Evolutionary conservation across 2,329 filamentous ascomycete genomes (phyloP), one percentile per base, ranked within the genome.

Genomic region (Talaromyces sp.): DNA sequence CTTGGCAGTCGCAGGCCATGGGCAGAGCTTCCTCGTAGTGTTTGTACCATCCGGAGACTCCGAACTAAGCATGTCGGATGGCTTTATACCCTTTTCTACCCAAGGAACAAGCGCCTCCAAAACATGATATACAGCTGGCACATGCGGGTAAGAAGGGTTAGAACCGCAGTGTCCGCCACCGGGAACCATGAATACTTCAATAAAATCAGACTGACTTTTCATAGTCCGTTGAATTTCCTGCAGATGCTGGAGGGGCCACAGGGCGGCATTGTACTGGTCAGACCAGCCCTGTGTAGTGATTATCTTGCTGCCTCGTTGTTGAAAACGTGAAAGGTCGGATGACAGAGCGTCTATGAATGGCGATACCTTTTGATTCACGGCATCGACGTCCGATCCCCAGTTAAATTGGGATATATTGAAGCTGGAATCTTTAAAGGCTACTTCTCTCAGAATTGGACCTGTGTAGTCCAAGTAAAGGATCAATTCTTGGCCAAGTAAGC

Each of bases 151-250:
- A 5, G 65, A 63, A 8, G 65, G 44, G 4, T 71, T 71, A 27
- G 72, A 63, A n/a, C 74, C 73, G 60, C 74, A 77, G 64, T 79
- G 76, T 0, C 76, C 75, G 44, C 74, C 73, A 4, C 70, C 75
- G 1, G 76, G 76, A 5, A 77, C 64, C 75, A 77, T 78, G 59
- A 75, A 78, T 3, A 78, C 59, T 4, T 69, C 65, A 57, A 74
- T 70, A 61, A 72, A 78, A 30, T 75, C 71, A 6, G 18, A 72
- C 65, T 2, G 61, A 9, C 59, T 61, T 5, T 67, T 18, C 5
- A 34, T 59, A 1, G 40, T 68, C 28, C 64, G 54, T 60, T 74
- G 65, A 14, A 78, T 65, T 23, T 70, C 65, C 30, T 70, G 54
- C 7, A 72, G 61, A 56, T 77, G 71, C 53, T 75, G 63, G 54